These are phyloP conservation scores for Alternaria arborescens DNA, from an alignment of 2,329 filamentous ascomycete species.

Conservation along the genomic window DNA sequence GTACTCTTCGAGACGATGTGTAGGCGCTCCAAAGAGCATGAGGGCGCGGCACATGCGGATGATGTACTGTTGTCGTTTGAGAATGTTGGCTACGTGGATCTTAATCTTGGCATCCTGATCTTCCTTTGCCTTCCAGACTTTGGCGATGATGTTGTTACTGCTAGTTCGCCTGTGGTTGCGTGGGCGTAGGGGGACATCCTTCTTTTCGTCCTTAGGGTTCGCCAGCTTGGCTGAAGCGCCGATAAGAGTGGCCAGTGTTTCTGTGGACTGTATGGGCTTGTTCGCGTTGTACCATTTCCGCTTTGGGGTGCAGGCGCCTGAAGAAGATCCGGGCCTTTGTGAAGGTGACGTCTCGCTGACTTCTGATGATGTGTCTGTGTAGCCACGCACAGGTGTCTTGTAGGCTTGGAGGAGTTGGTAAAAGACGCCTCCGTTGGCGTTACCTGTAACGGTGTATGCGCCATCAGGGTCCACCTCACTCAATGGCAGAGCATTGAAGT, in stretches of 20 bases:
- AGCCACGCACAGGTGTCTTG: slow-evolving; percentile 31
- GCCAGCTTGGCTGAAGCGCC: slow-evolving; percentile 41
- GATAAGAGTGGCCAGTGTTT: slow-evolving; percentile 42
- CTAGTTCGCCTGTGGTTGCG: slow-evolving; percentile 31
- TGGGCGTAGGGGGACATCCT: slow-evolving; percentile 21
- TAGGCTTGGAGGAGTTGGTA: slow-evolving; percentile 46
- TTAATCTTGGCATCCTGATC: slow-evolving; percentile 66
- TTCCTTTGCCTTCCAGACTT: slow-evolving; percentile 40
- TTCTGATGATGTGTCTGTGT: slow-evolving; percentile 25
- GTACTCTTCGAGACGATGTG: slow-evolving; percentile 89
- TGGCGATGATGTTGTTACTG: slow-evolving; percentile 36
- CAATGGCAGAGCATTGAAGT: slow-evolving; percentile 1
- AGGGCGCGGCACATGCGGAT: slow-evolving; percentile 83
- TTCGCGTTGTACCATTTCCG: slow-evolving; percentile 45
- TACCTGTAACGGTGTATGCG: slow-evolving; percentile 38
- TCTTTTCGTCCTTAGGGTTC: slow-evolving; percentile 38
- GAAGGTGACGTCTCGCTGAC: slow-evolving; percentile 27
- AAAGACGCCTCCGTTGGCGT: slow-evolving; percentile 41
- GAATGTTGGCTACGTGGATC: slow-evolving; percentile 70
- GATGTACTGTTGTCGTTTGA: slow-evolving; percentile 84
- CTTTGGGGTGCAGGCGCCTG: slow-evolving; percentile 36
- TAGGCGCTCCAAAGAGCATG: slow-evolving; percentile 90
- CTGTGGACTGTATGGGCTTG: slow-evolving; percentile 36
- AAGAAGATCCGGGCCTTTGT: slow-evolving; percentile 26
- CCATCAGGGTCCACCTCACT: slow-evolving; percentile 26